Conservation (phyloP, 2,329 filamentous ascomycete genomes). For the Trichoderma sp. region DNA sequence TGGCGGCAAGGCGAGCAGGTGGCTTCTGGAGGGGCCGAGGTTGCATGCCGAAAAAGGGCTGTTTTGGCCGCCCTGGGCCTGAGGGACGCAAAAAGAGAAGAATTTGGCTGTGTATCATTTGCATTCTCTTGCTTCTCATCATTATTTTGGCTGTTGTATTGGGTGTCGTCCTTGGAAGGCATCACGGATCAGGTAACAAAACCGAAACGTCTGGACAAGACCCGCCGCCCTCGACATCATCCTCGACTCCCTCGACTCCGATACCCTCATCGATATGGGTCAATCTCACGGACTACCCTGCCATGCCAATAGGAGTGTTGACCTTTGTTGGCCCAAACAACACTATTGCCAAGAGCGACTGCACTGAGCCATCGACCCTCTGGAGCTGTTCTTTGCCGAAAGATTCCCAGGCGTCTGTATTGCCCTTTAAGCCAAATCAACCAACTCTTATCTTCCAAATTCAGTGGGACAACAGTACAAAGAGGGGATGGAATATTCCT, state of each 20-base stretch:
- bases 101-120: slow-evolving; percentile 56
- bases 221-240: not conserved
- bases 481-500: slow-evolving; percentile 51
- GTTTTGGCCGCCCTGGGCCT: slow-evolving; percentile 60
- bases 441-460: slow-evolving; percentile 83
- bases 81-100: slow-evolving; percentile 65
- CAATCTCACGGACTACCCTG: slow-evolving; percentile 82
- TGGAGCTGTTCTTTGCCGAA: slow-evolving; percentile 89
- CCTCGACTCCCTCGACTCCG: not conserved
- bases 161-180: slow-evolving; percentile 53
- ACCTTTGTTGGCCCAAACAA: slow-evolving; percentile 76
- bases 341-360: slow-evolving; percentile 63
- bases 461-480: slow-evolving; percentile 64
- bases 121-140: slow-evolving; percentile 50
- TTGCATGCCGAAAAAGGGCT: slow-evolving; percentile 60
- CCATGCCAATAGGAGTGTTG: slow-evolving; percentile 80
- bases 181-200: slow-evolving; percentile 26
- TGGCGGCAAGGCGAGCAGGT: slow-evolving; percentile 56
- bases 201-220: not conserved
- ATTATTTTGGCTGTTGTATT: slow-evolving; percentile 61
- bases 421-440: slow-evolving; percentile 65
- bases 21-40: slow-evolving; percentile 67
- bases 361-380: slow-evolving; percentile 69
- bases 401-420: slow-evolving; percentile 66
- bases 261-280: slow-evolving; percentile 60